phyloP scores from a whole-genome alignment of 106 monocot genomes.

The Phalaenopsis equestris region DNA sequence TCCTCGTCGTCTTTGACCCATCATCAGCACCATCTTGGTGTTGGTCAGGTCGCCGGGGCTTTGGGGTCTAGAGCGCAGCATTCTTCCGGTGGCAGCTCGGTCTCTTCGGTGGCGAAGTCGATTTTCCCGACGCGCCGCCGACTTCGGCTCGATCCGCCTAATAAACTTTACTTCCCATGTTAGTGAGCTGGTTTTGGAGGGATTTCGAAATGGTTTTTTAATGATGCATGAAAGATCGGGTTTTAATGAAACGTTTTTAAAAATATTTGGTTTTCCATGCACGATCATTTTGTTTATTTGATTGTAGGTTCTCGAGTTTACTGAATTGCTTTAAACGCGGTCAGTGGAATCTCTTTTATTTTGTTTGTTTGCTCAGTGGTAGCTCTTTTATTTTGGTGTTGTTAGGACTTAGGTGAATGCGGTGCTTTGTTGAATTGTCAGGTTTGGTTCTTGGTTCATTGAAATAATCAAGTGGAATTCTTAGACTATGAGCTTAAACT shows the following conservation, averaged over 20 bases:
- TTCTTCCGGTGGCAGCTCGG: conserved; percentile 11
- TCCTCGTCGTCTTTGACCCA: conserved; percentile 23
- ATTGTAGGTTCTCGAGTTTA: not conserved
- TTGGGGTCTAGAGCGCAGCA: not conserved
- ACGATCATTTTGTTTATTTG: not conserved
- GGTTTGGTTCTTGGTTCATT: not conserved
- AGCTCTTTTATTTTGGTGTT: not conserved
- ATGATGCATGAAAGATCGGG: not conserved
- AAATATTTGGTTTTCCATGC: not conserved
- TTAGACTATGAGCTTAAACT: not conserved
- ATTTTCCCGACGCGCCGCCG: conserved; percentile 20
- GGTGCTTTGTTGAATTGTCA: not conserved
- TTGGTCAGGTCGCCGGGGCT: not conserved
- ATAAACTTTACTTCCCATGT: conserved; percentile 42
- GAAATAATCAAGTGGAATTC: not conserved
- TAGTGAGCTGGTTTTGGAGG: conserved; percentile 2
- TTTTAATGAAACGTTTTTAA: not conserved
- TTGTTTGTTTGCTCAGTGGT: not conserved
- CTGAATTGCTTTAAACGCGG: not conserved
- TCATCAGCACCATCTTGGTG: conserved; percentile 1
- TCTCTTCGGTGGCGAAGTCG: conserved; percentile 18
- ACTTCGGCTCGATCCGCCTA: conserved; percentile 25
- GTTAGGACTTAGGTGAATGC: not conserved
- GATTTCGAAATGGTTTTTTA: not conserved
- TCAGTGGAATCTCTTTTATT: not conserved